These are phyloP conservation scores for Trichoderma orchidacearum DNA, from an alignment of 495 filamentous ascomycete species.

Conservation along the genomic window DNA sequence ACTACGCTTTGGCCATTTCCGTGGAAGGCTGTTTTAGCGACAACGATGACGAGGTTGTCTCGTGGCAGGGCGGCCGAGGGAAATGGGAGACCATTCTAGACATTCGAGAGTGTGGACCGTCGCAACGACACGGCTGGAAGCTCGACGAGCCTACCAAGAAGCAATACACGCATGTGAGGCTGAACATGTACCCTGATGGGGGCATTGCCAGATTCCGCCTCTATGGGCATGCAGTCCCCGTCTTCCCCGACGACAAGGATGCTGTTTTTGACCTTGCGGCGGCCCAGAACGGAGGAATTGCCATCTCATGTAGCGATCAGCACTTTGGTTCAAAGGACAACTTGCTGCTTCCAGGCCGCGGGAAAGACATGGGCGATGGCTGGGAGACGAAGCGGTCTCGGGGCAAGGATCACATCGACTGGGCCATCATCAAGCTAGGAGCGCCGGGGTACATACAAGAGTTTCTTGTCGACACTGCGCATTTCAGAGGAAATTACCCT, in stretches of 20 bases:
- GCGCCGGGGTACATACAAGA: constrained; percentile 53
- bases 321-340: constrained; percentile 80
- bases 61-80: constrained; percentile 39
- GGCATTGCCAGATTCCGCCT: constrained; percentile 82
- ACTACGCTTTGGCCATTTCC: constrained; percentile 34
- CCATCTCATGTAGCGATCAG: constrained; percentile 64
- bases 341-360: constrained; percentile 70
- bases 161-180: constrained; percentile 69
- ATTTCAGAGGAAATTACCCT: constrained; percentile 85
- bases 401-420: constrained; percentile 67
- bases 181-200: constrained; percentile 89
- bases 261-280: constrained; percentile 71
- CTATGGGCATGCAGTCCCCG: constrained; percentile 63
- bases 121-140: constrained; percentile 66
- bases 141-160: constrained; percentile 42
- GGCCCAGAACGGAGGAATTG: constrained; percentile 68
- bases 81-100: constrained; percentile 64
- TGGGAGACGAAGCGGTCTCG: constrained; percentile 85
- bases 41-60: constrained; percentile 44
- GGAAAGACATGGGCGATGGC: constrained; percentile 86
- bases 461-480: constrained; percentile 75
- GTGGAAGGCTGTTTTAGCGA: constrained; percentile 64
- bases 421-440: constrained; percentile 70
- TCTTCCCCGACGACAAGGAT: constrained; percentile 47
- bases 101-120: constrained; percentile 58